phyloP scores from a whole-genome alignment of 2,329 filamentous ascomycete genomes.

The Dactylellina haptotyla region DNA sequence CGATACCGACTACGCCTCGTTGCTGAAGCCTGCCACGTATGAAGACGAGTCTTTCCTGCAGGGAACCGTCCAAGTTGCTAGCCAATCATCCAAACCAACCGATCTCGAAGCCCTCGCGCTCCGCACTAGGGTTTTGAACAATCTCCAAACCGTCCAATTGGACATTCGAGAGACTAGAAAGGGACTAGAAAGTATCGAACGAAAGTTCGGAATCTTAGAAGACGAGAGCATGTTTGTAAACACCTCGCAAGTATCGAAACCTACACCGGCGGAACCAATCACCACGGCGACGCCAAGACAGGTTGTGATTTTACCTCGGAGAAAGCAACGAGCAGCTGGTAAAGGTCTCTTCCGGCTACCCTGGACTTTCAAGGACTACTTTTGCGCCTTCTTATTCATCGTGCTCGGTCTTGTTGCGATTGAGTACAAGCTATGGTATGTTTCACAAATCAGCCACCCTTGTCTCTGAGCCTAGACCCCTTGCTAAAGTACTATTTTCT shows the following conservation, averaged over 20 bases:
- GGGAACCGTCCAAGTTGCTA: constrained; percentile 30
- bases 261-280: neutral
- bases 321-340: constrained; percentile 3
- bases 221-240: constrained; percentile 35
- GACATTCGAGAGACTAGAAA: constrained; percentile 46
- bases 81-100: constrained; percentile 3
- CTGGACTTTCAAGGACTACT: constrained; percentile 46
- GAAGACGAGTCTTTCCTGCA: constrained; percentile 52
- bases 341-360: constrained; percentile 30
- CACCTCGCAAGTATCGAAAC: neutral
- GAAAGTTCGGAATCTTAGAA: constrained; percentile 44
- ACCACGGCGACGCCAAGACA: neutral
- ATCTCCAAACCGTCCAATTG: constrained; percentile 46
- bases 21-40: constrained; percentile 36
- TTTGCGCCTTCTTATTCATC: constrained; percentile 33
- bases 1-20: constrained; percentile 47
- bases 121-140: constrained; percentile 38
- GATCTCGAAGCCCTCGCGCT: constrained; percentile 43
- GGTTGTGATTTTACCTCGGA: constrained; percentile 18
- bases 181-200: constrained; percentile 50
- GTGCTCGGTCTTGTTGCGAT: constrained; percentile 19
- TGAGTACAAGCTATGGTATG: constrained; percentile 50
- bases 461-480: neutral
- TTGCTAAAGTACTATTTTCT: too few species aligned
- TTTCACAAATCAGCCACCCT: neutral